Percentiles rank a stretch among this genome's conserved stretches.
phyloP scores from a whole-genome alignment of 805 yeast genomes.

The Saccharomycopsis javanensis region DNA sequence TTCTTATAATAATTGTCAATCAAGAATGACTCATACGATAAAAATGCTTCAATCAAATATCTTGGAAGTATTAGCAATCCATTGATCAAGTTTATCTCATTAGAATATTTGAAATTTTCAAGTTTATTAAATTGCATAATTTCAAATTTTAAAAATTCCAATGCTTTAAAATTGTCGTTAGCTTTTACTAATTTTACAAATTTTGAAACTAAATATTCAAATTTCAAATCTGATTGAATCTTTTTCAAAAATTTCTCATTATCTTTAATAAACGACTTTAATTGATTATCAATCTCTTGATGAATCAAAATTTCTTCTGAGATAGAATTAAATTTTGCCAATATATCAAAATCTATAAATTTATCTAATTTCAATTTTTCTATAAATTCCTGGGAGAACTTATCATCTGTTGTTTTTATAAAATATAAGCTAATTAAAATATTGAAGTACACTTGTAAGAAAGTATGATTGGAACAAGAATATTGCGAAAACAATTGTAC shows the following conservation, averaged over 20 bases:
- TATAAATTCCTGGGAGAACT: slow-evolving; percentile 14
- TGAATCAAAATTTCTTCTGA: slow-evolving; percentile 12
- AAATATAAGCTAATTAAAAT: slow-evolving; percentile 14
- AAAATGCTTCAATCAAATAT: slow-evolving; percentile 9
- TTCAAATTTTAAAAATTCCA: slow-evolving; percentile 13
- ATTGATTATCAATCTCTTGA: slow-evolving; percentile 3
- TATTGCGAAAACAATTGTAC: slow-evolving; percentile 4
- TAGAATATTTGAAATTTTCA: slow-evolving; percentile 13
- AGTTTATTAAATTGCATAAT: slow-evolving; percentile 9
- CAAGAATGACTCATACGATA: slow-evolving; percentile 16
- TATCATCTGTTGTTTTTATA: slow-evolving; percentile 9
- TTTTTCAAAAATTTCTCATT: slow-evolving; percentile 19
- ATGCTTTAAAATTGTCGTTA: slow-evolving; percentile 10
- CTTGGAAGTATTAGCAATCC: slow-evolving; percentile 16
- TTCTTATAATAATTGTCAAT: slow-evolving; percentile 9
- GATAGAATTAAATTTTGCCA: slow-evolving; percentile 11
- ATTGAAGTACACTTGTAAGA: slow-evolving; percentile 4
- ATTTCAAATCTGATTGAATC: slow-evolving; percentile 14
- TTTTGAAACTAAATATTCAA: slow-evolving; percentile 9
- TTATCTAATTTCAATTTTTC: slow-evolving; percentile 1
- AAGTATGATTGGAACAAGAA: neutral
- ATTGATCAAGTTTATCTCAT: slow-evolving; percentile 12
- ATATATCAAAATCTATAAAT: slow-evolving; percentile 13
- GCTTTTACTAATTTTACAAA: slow-evolving; percentile 13
- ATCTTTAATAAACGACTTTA: slow-evolving; percentile 15